These are phyloP conservation scores for Podospora pseudopauciseta DNA, from an alignment of 495 filamentous ascomycete genomes.

Conservation along the genomic window DNA sequence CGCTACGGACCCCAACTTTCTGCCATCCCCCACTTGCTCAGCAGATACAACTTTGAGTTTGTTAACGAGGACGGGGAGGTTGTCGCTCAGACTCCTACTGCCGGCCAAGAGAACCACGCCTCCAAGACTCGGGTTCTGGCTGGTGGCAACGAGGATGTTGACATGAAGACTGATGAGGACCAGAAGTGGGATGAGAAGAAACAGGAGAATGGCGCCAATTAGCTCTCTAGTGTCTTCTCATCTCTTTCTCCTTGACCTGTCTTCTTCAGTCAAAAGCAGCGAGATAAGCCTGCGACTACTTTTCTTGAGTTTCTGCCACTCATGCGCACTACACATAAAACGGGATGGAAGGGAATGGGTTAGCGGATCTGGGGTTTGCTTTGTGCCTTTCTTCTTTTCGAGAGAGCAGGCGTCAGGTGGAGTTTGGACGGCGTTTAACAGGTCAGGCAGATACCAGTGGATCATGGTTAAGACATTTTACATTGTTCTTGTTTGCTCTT, in stretches of 20 bases:
- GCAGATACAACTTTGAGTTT: constrained; percentile 95
- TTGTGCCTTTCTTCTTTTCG: neutral
- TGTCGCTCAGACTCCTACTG: constrained; percentile 78
- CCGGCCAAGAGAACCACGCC: constrained; percentile 30
- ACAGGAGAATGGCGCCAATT: constrained; percentile 27
- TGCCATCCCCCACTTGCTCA: constrained; percentile 90
- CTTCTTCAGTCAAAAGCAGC: neutral
- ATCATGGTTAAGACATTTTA: neutral
- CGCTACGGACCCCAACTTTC: constrained; percentile 94
- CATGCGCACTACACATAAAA: neutral
- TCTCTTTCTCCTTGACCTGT: neutral
- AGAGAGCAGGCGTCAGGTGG: neutral
- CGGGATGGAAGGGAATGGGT: neutral
- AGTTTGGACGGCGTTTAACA: neutral
- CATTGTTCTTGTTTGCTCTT: neutral
- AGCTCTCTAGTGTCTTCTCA: neutral
- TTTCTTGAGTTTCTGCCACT: neutral
- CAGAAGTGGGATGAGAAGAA: constrained; percentile 9
- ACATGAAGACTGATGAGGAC: constrained; percentile 38
- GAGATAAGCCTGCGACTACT: neutral
- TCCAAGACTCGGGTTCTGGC: constrained; percentile 72
- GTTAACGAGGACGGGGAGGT: constrained; percentile 93
- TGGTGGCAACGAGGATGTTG: constrained; percentile 60
- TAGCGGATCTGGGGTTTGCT: neutral
- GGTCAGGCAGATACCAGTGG: neutral